phyloP scores from a whole-genome alignment of 805 yeast genomes.

The Torulaspora franciscae region DNA sequence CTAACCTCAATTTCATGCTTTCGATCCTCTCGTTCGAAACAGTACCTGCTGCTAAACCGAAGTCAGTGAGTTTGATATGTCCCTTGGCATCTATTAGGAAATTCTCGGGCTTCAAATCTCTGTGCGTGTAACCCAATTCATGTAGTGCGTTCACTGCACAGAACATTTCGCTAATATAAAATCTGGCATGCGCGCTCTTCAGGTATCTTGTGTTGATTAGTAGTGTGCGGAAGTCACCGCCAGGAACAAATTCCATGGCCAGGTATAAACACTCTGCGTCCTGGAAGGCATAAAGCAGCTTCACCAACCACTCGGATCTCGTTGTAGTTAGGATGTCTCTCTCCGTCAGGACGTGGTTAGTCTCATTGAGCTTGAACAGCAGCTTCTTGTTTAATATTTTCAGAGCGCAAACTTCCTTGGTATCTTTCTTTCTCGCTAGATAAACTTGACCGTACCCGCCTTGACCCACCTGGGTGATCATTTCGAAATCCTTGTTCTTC shows the following conservation, averaged over 20 bases:
- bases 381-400: slow-evolving; percentile 85
- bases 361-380: slow-evolving; percentile 84
- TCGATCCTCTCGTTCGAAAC: slow-evolving; percentile 90
- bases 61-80: slow-evolving; percentile 90
- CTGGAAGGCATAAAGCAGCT: slow-evolving; percentile 89
- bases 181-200: slow-evolving; percentile 92
- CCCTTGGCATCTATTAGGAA: slow-evolving; percentile 86
- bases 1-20: slow-evolving; percentile 70
- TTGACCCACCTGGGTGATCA: slow-evolving; percentile 97
- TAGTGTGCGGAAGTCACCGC: slow-evolving; percentile 95
- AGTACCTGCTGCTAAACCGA: slow-evolving; percentile 95
- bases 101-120: slow-evolving; percentile 95
- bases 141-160: slow-evolving; percentile 90
- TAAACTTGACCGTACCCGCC: slow-evolving; percentile 99
- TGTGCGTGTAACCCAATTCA: slow-evolving; percentile 90
- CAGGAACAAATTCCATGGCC: slow-evolving; percentile 99
- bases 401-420: slow-evolving; percentile 91
- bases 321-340: slow-evolving; percentile 96
- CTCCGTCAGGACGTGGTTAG: slow-evolving; percentile 92
- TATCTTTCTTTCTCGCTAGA: slow-evolving; percentile 87
- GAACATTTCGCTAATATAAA: slow-evolving; percentile 94
- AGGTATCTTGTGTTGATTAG: slow-evolving; percentile 88
- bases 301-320: slow-evolving; percentile 92
- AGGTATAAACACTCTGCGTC: slow-evolving; percentile 83
- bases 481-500: slow-evolving; percentile 89